These are phyloP conservation scores for Peniophora sp. DNA, from an alignment of 1,284 basidiomycete species.

Conservation along the genomic window DNA sequence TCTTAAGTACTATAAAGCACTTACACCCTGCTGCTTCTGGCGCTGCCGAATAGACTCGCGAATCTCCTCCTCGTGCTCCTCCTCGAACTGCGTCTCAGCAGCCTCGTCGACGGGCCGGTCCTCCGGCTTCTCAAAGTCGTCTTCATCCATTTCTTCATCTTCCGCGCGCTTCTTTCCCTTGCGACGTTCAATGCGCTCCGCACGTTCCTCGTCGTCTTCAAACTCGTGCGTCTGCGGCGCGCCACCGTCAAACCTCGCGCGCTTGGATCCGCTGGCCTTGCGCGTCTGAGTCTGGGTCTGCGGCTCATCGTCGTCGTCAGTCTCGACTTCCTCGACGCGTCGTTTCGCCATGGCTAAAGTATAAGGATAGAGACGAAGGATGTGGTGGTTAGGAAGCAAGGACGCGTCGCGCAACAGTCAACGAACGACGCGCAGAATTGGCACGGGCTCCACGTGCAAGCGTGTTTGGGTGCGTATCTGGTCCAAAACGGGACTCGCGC, in stretches of 20 bases:
- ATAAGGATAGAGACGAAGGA: not conserved
- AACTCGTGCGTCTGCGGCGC: slow-evolving; percentile 27
- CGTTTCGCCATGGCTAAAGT: slow-evolving; percentile 29
- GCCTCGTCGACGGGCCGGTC: slow-evolving; percentile 16
- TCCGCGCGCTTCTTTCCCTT: slow-evolving; percentile 25
- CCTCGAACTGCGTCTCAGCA: slow-evolving; percentile 43
- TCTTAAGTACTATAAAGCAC: too few relatives aligned
- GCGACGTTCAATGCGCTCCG: slow-evolving; percentile 12
- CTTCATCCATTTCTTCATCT: slow-evolving; percentile 26
- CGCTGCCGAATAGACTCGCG: slow-evolving; percentile 45
- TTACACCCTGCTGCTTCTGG: slow-evolving; percentile 49
- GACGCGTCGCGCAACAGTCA: slow-evolving; percentile 2
- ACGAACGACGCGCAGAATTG: slow-evolving; percentile 5
- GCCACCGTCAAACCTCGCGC: slow-evolving; percentile 31
- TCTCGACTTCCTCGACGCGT: slow-evolving; percentile 21
- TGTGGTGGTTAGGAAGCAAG: not conserved
- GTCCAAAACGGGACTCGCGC: too few relatives aligned
- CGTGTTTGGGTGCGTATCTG: not conserved
- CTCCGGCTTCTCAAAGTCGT: slow-evolving; percentile 5
- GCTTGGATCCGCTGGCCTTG: slow-evolving; percentile 23
- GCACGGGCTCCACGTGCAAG: not conserved
- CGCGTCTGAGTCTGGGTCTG: slow-evolving; percentile 13
- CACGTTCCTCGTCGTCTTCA: not conserved
- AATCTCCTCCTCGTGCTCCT: slow-evolving; percentile 47
- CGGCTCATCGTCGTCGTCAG: slow-evolving; percentile 26